Percentiles rank a stretch among this genome's conserved stretches.
These are phyloP conservation scores for Tetragonia tetragonoides DNA, from an alignment of 148 eudicot genomes.

Conservation along the genomic window DNA sequence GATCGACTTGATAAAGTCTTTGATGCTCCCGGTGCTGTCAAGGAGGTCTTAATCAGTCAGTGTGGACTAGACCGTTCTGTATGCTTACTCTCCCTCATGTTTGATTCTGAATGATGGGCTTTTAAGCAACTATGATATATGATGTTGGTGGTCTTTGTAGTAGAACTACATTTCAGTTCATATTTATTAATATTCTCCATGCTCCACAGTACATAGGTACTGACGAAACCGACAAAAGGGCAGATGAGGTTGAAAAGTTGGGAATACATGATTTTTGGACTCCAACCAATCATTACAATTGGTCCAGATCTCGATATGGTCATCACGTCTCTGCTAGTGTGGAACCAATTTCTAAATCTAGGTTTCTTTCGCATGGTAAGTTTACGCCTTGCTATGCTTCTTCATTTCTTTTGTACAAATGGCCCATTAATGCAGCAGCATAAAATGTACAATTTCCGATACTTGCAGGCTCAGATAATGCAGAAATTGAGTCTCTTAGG, in stretches of 20 bases:
- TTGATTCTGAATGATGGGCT: slow-evolving; percentile 9
- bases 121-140: background rate
- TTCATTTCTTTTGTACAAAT: background rate
- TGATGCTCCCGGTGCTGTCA: slow-evolving; percentile 92
- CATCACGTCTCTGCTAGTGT: slow-evolving; percentile 78
- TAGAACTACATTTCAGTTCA: slow-evolving; percentile 7
- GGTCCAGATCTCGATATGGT: slow-evolving; percentile 85
- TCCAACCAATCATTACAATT: slow-evolving; percentile 82
- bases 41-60: slow-evolving; percentile 70
- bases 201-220: slow-evolving; percentile 74
- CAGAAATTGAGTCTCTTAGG: slow-evolving; percentile 56
- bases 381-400: slow-evolving; percentile 22
- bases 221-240: slow-evolving; percentile 68
- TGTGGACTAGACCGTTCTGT: slow-evolving; percentile 70
- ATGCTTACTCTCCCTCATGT: slow-evolving; percentile 30
- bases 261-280: slow-evolving; percentile 85
- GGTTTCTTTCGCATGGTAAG: slow-evolving; percentile 66
- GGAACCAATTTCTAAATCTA: slow-evolving; percentile 52
- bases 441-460: slow-evolving; percentile 1
- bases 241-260: slow-evolving; percentile 57
- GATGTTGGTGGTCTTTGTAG: background rate
- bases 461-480: slow-evolving; percentile 64
- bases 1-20: slow-evolving; percentile 91
- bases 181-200: slow-evolving; percentile 1
- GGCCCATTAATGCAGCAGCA: slow-evolving; percentile 7